These are phyloP conservation scores for Leucocoprinus sp. DNA, from an alignment of 768 basidiomycete genomes.

Conservation along the genomic window DNA sequence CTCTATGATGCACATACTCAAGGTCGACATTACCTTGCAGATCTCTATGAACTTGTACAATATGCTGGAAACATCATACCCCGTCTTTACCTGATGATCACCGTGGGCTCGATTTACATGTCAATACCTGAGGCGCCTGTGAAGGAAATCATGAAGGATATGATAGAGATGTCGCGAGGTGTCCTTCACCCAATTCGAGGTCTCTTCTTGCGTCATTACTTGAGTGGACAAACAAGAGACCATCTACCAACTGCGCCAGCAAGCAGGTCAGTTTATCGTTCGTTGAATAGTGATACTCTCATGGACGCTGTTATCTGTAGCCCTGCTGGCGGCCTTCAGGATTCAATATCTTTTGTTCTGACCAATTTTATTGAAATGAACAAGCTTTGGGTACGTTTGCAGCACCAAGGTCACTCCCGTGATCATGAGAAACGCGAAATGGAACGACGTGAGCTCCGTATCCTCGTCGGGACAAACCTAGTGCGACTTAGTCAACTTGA, in stretches of 20 bases:
- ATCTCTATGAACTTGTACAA: constrained; percentile 99
- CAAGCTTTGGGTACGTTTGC: constrained; percentile 98
- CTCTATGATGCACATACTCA: constrained; percentile 93
- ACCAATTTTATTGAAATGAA: constrained; percentile 99
- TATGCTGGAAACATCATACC: constrained; percentile 96
- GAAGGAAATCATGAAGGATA: constrained; percentile 99
- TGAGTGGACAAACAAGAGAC: constrained; percentile 94
- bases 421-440: constrained; percentile 97
- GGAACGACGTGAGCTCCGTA: constrained; percentile 91
- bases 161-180: constrained; percentile 99
- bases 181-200: constrained; percentile 97
- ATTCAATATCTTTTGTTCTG: constrained; percentile 91
- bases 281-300: no score
- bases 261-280: constrained; percentile 49
- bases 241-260: constrained; percentile 86
- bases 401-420: constrained; percentile 95
- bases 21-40: constrained; percentile 90
- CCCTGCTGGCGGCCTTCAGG: constrained; percentile 82
- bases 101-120: constrained; percentile 99
- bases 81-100: constrained; percentile 96
- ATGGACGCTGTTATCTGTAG: constrained; percentile 29
- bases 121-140: constrained; percentile 94
- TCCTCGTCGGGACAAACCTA: constrained; percentile 95
- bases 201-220: constrained; percentile 91
- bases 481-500: constrained; percentile 93